Conservation (phyloP, 768 basidiomycete species). For the Dentipellis sp. region DNA sequence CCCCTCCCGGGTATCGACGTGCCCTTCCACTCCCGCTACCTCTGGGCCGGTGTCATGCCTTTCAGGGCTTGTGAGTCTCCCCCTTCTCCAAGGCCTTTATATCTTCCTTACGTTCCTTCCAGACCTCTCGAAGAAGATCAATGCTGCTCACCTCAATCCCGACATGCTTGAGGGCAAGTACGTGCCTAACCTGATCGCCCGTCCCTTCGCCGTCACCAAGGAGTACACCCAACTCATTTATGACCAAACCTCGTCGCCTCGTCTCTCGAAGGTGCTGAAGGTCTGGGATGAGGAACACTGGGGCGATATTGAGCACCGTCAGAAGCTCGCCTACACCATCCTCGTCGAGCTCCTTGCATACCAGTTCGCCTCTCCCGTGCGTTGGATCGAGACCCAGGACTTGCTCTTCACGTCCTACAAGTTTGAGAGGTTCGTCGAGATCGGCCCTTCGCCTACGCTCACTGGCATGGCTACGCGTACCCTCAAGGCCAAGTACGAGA, state of each 20-base stretch:
- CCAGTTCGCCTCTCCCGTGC: constrained; percentile 96
- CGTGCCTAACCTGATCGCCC: constrained; percentile 92
- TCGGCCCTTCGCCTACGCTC: constrained; percentile 93
- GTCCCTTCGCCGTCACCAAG: constrained; percentile 73
- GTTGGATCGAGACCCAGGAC: constrained; percentile 99
- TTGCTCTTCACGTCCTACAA: constrained; percentile 76
- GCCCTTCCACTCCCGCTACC: constrained; percentile 98
- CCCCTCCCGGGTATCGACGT: constrained; percentile 97
- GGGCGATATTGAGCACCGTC: constrained; percentile 73
- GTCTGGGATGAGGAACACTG: constrained; percentile 91
- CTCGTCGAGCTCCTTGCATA: constrained; percentile 96
- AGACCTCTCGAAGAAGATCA: constrained; percentile 98
- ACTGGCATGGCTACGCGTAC: constrained; percentile 92
- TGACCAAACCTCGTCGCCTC: constrained; percentile 92
- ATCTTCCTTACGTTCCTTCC: not conserved
- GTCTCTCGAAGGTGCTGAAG: constrained; percentile 89
- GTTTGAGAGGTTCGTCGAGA: constrained; percentile 91
- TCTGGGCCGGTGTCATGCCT: constrained; percentile 97
- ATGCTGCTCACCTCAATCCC: constrained; percentile 82
- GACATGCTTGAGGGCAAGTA: constrained; percentile 93
- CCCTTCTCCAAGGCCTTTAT: not conserved
- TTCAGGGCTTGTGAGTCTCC: constrained; percentile 85
- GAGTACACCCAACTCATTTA: constrained; percentile 94
- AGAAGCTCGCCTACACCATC: constrained; percentile 91
- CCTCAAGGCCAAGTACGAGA: constrained; percentile 89